phyloP scores from a whole-genome alignment of 2,329 filamentous ascomycete genomes.

The Epichloe aotearoae region DNA sequence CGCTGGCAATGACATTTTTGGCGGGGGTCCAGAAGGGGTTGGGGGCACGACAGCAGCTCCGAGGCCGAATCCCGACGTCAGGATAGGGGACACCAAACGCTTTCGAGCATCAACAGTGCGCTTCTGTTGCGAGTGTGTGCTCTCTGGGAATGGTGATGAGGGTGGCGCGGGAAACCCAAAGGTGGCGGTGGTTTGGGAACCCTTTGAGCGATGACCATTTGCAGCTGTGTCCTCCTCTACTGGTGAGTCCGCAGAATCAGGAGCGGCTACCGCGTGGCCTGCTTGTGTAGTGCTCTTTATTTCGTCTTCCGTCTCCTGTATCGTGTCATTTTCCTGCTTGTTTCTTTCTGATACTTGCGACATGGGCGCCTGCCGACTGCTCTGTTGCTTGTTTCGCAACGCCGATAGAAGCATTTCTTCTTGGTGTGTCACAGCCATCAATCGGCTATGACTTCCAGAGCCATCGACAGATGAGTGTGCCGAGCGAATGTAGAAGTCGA shows the following conservation, averaged over 20 bases:
- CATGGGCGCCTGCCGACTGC: constrained; percentile 36
- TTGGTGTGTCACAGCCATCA: constrained; percentile 45
- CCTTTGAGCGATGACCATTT: constrained; percentile 13
- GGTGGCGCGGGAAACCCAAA: constrained; percentile 24
- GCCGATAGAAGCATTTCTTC: constrained; percentile 46
- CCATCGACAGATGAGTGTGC: constrained; percentile 24
- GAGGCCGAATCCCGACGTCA: not conserved
- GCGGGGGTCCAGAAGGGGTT: constrained; percentile 2
- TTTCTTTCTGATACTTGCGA: constrained; percentile 27
- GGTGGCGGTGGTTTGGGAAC: constrained; percentile 18
- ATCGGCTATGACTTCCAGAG: constrained; percentile 22
- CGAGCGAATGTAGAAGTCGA: constrained; percentile 34
- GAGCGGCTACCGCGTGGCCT: not conserved
- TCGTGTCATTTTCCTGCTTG: not conserved
- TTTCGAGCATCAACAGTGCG: not conserved
- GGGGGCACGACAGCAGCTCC: not conserved
- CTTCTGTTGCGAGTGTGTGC: not conserved
- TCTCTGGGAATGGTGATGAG: not conserved
- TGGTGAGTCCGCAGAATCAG: not conserved
- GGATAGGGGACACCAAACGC: not conserved
- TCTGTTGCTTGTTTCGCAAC: constrained; percentile 40
- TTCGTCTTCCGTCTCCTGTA: not conserved
- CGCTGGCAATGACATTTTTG: constrained; percentile 3
- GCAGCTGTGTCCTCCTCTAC: not conserved
- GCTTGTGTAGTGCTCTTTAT: not conserved